Conservation (phyloP, 2,329 filamentous ascomycete genomes). For the Stemphylium lycopersici region DNA sequence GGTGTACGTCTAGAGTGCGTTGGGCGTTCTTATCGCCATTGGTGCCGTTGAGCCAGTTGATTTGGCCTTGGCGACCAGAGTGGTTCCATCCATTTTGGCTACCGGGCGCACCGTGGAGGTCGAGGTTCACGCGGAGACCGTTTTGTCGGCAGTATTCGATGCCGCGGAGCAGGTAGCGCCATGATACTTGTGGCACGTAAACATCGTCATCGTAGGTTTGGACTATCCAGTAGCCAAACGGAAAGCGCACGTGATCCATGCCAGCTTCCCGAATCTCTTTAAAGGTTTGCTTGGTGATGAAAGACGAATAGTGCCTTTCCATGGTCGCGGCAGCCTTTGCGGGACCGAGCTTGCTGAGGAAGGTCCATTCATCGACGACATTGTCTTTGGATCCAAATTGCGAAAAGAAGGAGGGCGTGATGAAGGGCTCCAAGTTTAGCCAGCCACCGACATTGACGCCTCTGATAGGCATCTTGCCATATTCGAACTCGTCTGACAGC, state of each 20-base stretch:
- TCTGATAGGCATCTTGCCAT: conserved; percentile 77
- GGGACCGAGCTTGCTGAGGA: conserved; percentile 72
- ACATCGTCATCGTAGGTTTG: conserved; percentile 83
- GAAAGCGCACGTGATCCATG: conserved; percentile 95
- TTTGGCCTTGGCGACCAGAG: conserved; percentile 78
- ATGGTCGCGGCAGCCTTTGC: conserved; percentile 68
- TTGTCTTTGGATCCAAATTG: conserved; percentile 65
- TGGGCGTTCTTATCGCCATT: conserved; percentile 79
- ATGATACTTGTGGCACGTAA: conserved; percentile 84
- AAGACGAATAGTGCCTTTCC: conserved; percentile 91
- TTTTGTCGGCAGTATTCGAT: conserved; percentile 96
- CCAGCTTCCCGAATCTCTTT: conserved; percentile 83
- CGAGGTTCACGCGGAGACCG: conserved; percentile 89
- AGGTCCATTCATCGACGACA: conserved; percentile 87
- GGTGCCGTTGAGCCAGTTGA: conserved; percentile 91
- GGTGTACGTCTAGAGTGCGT: conserved; percentile 84
- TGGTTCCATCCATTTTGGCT: conserved; percentile 99
- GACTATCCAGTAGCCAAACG: conserved; percentile 94
- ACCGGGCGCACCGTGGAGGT: conserved; percentile 88
- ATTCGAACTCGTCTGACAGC: conserved; percentile 78
- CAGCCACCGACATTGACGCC: conserved; percentile 95
- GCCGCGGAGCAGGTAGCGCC: conserved; percentile 88
- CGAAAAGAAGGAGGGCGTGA: conserved; percentile 88
- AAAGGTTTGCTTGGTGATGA: conserved; percentile 85
- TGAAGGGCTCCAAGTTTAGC: conserved; percentile 93